Percentiles rank a stretch among this genome's conserved stretches.
phyloP scores from a whole-genome alignment of 495 filamentous ascomycete genomes.

The Penicillium atrosanguineum region DNA sequence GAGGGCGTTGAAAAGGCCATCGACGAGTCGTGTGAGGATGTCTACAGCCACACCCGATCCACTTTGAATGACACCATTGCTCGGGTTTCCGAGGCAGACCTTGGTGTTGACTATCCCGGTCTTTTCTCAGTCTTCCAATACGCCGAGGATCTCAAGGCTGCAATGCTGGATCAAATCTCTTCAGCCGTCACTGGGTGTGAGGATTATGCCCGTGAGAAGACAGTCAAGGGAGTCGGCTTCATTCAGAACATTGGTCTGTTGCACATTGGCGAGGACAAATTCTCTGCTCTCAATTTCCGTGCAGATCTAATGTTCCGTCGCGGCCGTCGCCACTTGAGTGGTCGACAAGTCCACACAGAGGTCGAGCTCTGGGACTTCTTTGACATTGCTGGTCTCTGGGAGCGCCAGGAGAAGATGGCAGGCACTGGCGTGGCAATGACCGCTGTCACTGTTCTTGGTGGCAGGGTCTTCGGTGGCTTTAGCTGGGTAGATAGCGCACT shows the following conservation, averaged over 20 bases:
- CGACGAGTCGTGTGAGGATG: conserved; percentile 77
- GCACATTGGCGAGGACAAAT: conserved; percentile 81
- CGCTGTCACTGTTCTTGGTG: conserved; percentile 79
- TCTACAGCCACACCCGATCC: conserved; percentile 77
- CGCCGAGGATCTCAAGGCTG: conserved; percentile 86
- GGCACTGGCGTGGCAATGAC: conserved; percentile 93
- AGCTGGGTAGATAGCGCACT: conserved; percentile 87
- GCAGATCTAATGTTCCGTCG: conserved; percentile 89
- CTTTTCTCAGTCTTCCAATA: conserved; percentile 83
- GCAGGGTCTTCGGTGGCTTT: conserved; percentile 74
- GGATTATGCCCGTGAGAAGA: conserved; percentile 74
- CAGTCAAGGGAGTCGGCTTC: conserved; percentile 75
- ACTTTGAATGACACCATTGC: conserved; percentile 69
- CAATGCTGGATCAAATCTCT: conserved; percentile 86
- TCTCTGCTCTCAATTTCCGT: conserved; percentile 78
- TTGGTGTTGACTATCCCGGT: conserved; percentile 83
- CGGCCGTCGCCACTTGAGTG: conserved; percentile 69
- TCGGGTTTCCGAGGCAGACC: conserved; percentile 69
- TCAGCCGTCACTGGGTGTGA: conserved; percentile 75
- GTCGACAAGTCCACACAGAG: conserved; percentile 79
- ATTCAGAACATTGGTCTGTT: conserved; percentile 86
- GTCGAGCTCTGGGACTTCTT: conserved; percentile 92
- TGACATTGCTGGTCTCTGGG: conserved; percentile 76
- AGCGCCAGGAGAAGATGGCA: conserved; percentile 89
- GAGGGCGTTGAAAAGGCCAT: conserved; percentile 79